phyloP scores from a whole-genome alignment of 2,329 filamentous ascomycete species.

The Fusarium marasasianum region DNA sequence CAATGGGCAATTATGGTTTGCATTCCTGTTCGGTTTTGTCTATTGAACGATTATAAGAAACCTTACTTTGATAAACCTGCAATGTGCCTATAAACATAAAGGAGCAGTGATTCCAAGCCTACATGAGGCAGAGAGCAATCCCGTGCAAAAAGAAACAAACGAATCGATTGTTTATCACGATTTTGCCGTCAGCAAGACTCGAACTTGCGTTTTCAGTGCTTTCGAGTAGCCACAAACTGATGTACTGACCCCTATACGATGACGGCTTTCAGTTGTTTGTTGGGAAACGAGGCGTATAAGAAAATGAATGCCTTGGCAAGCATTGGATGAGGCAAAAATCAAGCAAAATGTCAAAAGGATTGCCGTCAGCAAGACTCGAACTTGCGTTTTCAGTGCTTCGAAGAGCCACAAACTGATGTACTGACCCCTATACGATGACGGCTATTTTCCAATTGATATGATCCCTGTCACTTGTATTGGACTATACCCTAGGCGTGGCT shows the following conservation, averaged over 20 bases:
- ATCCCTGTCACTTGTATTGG: not conserved
- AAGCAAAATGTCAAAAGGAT: slow-evolving; percentile 4
- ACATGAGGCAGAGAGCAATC: not conserved
- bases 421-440: slow-evolving; percentile 45
- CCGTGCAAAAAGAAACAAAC: not conserved
- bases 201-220: slow-evolving; percentile 20
- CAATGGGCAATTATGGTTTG: not conserved
- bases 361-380: slow-evolving; percentile 44
- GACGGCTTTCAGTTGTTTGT: slow-evolving; percentile 4
- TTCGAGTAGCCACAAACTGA: slow-evolving; percentile 12
- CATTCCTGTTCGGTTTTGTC: not conserved
- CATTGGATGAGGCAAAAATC: not conserved
- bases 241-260: slow-evolving; percentile 20
- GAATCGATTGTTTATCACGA: not conserved
- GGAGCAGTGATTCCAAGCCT: not conserved
- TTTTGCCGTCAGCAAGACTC: slow-evolving; percentile 16
- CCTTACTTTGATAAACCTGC: not conserved
- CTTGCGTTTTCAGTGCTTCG: slow-evolving; percentile 45
- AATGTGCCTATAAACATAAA: not conserved
- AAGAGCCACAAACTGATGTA: slow-evolving; percentile 45
- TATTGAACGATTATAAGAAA: not conserved
- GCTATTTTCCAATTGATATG: slow-evolving; percentile 10
- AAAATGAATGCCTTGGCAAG: not conserved
- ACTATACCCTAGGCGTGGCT: not conserved
- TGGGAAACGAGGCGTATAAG: not conserved